These are phyloP conservation scores for Lizanozyma gosingica DNA, from an alignment of 1,139 yeast genomes.

Conservation along the genomic window DNA sequence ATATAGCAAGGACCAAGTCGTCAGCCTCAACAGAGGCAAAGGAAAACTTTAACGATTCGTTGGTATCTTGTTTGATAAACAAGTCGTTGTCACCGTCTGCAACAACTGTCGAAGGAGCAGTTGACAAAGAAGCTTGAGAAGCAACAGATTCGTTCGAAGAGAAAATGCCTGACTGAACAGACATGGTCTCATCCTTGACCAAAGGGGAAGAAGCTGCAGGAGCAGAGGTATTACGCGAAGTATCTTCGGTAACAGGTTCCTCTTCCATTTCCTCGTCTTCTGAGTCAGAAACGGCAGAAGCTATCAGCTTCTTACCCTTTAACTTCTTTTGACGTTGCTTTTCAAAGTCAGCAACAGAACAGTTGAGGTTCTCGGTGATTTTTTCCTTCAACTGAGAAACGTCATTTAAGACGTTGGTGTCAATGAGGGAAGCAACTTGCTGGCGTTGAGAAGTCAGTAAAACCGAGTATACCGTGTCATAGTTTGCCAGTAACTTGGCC, in stretches of 20 bases:
- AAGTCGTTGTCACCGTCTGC: background rate
- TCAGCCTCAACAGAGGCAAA: background rate
- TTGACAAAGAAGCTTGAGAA: background rate
- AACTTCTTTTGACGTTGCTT: background rate
- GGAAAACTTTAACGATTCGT: background rate
- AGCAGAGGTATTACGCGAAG: constrained; percentile 3
- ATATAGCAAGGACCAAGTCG: background rate
- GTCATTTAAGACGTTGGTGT: constrained; percentile 15
- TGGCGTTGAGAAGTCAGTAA: constrained; percentile 6
- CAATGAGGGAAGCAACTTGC: background rate
- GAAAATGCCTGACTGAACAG: background rate
- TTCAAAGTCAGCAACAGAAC: constrained; percentile 4
- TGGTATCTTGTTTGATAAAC: background rate
- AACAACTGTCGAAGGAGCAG: background rate
- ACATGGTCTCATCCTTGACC: constrained; percentile 4
- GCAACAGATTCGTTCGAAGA: background rate
- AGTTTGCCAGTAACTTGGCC: constrained; percentile 16
- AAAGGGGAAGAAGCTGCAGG: constrained; percentile 4
- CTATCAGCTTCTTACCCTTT: background rate
- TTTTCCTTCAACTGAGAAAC: constrained; percentile 23
- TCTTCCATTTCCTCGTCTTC: background rate
- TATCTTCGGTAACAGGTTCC: too few relatives aligned
- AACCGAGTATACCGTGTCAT: constrained; percentile 9
- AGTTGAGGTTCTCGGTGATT: constrained; percentile 23
- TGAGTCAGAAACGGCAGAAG: background rate